Evolutionary conservation across 2,329 filamentous ascomycete species (phyloP).

Genomic region (Talaromyces sp.): DNA sequence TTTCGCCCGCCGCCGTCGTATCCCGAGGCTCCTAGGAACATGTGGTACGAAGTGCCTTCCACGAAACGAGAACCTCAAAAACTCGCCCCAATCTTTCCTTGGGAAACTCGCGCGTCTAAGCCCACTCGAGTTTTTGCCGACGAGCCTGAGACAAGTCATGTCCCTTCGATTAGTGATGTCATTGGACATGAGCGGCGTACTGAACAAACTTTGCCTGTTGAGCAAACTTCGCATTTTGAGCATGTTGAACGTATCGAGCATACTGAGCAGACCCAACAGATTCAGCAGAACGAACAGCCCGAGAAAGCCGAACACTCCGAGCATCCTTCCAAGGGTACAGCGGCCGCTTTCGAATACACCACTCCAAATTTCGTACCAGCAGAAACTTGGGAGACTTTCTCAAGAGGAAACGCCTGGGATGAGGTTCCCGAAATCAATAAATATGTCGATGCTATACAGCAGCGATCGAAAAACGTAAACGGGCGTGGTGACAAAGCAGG

Average conservation of each 20-base stretch:
- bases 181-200: not conserved
- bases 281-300: not conserved
- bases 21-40: slow-evolving; percentile 76
- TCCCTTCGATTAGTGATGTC: not conserved
- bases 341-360: slow-evolving; percentile 18
- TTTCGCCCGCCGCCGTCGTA: slow-evolving; percentile 76
- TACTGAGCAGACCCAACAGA: not conserved
- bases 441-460: slow-evolving; percentile 76
- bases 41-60: slow-evolving; percentile 79
- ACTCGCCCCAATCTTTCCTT: slow-evolving; percentile 77
- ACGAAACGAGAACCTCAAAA: slow-evolving; percentile 55
- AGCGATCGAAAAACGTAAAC: slow-evolving; percentile 8
- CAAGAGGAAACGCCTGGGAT: slow-evolving; percentile 85
- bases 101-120: slow-evolving; percentile 68
- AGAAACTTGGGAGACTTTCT: slow-evolving; percentile 69
- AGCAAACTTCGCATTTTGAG: slow-evolving; percentile 10
- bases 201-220: slow-evolving; percentile 13
- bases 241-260: slow-evolving; percentile 18
- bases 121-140: slow-evolving; percentile 50
- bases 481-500: slow-evolving; percentile 25
- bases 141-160: slow-evolving; percentile 23
- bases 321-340: not conserved
- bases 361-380: slow-evolving; percentile 33
- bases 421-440: slow-evolving; percentile 80
- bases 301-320: not conserved